These are phyloP conservation scores for Cupressus sempervirens DNA, from an alignment of 75 land plant genomes.

Conservation along the genomic window DNA sequence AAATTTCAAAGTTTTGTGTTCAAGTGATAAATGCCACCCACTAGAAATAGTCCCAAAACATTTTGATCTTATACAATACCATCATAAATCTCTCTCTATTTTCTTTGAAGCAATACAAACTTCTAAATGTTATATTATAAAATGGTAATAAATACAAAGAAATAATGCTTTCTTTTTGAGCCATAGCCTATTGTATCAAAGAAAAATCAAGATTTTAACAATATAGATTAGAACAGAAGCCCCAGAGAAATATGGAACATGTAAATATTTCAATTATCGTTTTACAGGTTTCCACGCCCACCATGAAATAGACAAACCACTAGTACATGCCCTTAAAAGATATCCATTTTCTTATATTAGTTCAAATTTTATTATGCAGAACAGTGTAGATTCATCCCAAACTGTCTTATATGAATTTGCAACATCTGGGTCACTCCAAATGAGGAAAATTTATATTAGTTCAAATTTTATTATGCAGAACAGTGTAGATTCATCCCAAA, in stretches of 20 bases:
- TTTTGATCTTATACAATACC: background rate
- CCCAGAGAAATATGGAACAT: background rate
- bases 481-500: too few species aligned
- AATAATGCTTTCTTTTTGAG: background rate
- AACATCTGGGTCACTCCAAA: too few species aligned
- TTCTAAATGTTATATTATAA: background rate
- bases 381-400: too few species aligned
- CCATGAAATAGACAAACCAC: background rate
- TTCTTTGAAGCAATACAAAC: background rate
- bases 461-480: too few species aligned
- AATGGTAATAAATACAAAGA: background rate
- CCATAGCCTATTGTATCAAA: background rate
- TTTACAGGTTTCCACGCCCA: background rate
- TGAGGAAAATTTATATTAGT: too few species aligned
- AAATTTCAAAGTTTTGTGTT: background rate
- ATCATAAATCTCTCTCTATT: background rate
- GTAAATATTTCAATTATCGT: background rate
- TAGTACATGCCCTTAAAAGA: background rate
- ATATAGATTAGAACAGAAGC: background rate
- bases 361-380: too few species aligned
- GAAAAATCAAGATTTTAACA: background rate
- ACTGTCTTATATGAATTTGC: too few species aligned
- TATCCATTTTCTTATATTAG: too few species aligned
- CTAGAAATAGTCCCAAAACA: slow-evolving; percentile 1
- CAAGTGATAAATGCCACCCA: background rate